A percentile compares a stretch with the other conserved stretches of the same genome.
Evolutionary conservation across 2,329 filamentous ascomycete species (phyloP).

Genomic region (Colletotrichum sublineola): DNA sequence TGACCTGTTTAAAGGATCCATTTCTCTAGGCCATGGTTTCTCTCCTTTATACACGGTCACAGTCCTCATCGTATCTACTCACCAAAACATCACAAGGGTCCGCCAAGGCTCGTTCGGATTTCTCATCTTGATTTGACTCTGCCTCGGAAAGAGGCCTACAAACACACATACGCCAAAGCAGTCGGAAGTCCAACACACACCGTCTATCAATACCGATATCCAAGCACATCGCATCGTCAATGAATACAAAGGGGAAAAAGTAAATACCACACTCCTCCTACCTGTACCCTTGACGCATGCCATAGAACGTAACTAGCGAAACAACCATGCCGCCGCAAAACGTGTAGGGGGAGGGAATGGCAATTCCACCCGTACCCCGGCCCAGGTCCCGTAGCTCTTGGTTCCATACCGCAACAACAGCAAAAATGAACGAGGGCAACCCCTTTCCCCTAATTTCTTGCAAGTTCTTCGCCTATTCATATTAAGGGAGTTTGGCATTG

Average conservation of each 20-base stretch:
- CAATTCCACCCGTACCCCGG: background rate
- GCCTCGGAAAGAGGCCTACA: background rate
- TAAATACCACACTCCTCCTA: background rate
- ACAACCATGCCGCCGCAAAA: background rate
- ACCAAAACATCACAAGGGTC: background rate
- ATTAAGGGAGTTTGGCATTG: conserved; percentile 3
- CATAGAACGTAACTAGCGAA: background rate
- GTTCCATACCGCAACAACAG: background rate
- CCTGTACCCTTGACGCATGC: background rate
- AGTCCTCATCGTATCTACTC: background rate
- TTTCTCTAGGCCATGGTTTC: background rate
- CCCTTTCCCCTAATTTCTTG: background rate
- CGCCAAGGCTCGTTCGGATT: background rate
- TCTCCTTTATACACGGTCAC: background rate
- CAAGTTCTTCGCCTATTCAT: conserved; percentile 13
- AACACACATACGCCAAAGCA: conserved; percentile 1
- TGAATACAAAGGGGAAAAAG: background rate
- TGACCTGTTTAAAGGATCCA: background rate
- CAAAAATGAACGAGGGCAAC: background rate
- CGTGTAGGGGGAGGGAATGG: background rate
- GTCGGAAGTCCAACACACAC: background rate
- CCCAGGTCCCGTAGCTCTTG: background rate
- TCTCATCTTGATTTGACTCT: conserved; percentile 13
- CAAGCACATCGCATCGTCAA: conserved; percentile 5
- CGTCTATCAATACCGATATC: background rate